Percentiles rank a stretch among this genome's conserved stretches.
These are phyloP conservation scores for Trichothecium roseum DNA, from an alignment of 2,329 filamentous ascomycete genomes.

Conservation along the genomic window DNA sequence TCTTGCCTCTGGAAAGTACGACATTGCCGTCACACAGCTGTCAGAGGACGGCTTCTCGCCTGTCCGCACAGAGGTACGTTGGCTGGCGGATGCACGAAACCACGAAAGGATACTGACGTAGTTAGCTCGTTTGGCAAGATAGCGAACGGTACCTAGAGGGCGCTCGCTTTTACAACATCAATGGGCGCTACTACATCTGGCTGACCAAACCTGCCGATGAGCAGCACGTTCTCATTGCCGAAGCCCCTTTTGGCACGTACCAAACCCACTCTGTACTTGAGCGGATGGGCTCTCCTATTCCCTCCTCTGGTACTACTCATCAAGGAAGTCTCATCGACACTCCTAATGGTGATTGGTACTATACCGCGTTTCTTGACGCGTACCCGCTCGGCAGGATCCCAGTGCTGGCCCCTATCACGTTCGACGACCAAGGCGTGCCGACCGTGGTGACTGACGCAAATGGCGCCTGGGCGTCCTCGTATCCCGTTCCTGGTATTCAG, in stretches of 20 bases:
- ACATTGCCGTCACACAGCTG: constrained; percentile 40
- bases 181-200: constrained; percentile 44
- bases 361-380: constrained; percentile 41
- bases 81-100: constrained; percentile 23
- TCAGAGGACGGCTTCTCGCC: constrained; percentile 33
- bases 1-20: constrained; percentile 39
- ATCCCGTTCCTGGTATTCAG: constrained; percentile 20
- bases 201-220: constrained; percentile 30
- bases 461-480: constrained; percentile 32
- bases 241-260: constrained; percentile 38
- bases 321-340: constrained; percentile 45
- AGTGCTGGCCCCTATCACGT: constrained; percentile 40
- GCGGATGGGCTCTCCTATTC: constrained; percentile 26
- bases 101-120: constrained; percentile 16
- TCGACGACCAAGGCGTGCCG: constrained; percentile 37
- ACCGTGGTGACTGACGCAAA: constrained; percentile 24
- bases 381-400: constrained; percentile 45
- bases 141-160: constrained; percentile 31
- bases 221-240: constrained; percentile 36
- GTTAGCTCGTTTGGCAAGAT: constrained; percentile 4
- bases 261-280: constrained; percentile 29
- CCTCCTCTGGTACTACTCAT: constrained; percentile 32
- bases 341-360: constrained; percentile 42
- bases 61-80: constrained; percentile 31
- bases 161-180: constrained; percentile 42